Percentiles rank a stretch among this genome's conserved stretches.
Evolutionary conservation across 257 asterid species (phyloP).

Genomic region (Capsicum baccatum): DNA sequence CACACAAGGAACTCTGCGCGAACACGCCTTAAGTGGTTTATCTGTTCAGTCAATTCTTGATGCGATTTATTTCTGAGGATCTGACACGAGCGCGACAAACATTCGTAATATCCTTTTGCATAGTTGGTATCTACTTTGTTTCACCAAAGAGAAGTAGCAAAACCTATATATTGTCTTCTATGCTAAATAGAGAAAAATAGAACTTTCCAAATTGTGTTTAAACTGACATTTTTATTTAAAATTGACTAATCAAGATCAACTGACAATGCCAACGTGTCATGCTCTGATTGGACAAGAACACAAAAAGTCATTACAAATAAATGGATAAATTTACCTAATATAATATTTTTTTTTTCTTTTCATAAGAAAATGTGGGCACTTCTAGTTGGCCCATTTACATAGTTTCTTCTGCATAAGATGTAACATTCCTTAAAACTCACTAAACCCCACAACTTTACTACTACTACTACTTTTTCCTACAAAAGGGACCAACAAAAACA

Average conservation of each 20-base stretch:
- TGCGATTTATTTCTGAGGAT: neutral
- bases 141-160: neutral
- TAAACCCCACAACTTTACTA: slow-evolving; percentile 25
- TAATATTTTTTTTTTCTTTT: neutral
- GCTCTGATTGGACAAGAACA: neutral
- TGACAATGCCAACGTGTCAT: neutral
- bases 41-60: neutral
- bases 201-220: neutral
- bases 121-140: neutral
- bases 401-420: slow-evolving; percentile 26
- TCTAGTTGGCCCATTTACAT: slow-evolving; percentile 34
- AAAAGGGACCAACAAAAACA: slow-evolving; percentile 20
- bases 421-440: slow-evolving; percentile 28
- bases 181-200: neutral
- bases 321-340: neutral
- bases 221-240: neutral
- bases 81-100: neutral
- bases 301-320: neutral
- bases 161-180: neutral
- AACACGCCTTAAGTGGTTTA: neutral
- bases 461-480: neutral
- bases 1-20: neutral
- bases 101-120: neutral
- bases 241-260: neutral
- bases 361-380: slow-evolving; percentile 34